A percentile compares a stretch with the other conserved stretches of the same genome.
These are phyloP conservation scores for Globisporangium solare DNA, from an alignment of 352 stramenopile genomes.

Conservation along the genomic window DNA sequence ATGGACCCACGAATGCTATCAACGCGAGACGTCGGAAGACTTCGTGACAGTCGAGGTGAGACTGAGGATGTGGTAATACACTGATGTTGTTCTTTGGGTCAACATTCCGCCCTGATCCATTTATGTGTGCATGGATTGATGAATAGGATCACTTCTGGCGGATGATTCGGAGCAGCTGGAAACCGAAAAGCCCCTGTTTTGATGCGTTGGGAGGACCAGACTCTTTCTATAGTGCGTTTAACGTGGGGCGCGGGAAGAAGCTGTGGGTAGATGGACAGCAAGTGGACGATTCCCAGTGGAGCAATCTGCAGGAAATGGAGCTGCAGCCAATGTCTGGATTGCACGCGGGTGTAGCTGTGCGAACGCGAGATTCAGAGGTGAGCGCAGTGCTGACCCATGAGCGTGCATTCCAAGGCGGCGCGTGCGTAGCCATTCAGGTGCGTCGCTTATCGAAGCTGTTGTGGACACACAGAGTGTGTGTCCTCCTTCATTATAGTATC, in stretches of 20 bases:
- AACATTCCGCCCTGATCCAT: too few relatives aligned
- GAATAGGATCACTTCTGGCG: conserved; percentile 27
- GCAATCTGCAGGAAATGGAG: conserved; percentile 32
- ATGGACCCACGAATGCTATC: conserved; percentile 35
- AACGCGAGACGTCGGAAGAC: conserved; percentile 23
- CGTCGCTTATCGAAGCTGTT: background rate
- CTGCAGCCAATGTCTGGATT: conserved; percentile 23
- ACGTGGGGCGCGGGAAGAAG: conserved; percentile 23
- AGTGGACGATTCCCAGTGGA: conserved; percentile 15
- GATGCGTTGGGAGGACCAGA: conserved; percentile 28
- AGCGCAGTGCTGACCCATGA: conserved; percentile 22
- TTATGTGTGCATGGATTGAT: background rate
- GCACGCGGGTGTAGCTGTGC: conserved; percentile 22
- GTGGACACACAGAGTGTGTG: background rate
- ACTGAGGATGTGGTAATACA: too few relatives aligned
- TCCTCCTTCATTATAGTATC: background rate
- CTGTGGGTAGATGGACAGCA: conserved; percentile 25
- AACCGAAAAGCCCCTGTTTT: conserved; percentile 27
- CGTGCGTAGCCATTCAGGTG: conserved; percentile 29
- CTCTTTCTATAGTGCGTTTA: conserved; percentile 35
- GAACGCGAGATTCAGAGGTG: conserved; percentile 22
- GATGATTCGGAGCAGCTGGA: conserved; percentile 26
- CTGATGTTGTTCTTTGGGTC: too few relatives aligned
- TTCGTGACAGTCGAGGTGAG: conserved; percentile 21
- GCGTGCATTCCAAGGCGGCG: conserved; percentile 31